Conservation (phyloP, 371 early-diverging fungal genomes). For the Nematocida sp. region DNA sequence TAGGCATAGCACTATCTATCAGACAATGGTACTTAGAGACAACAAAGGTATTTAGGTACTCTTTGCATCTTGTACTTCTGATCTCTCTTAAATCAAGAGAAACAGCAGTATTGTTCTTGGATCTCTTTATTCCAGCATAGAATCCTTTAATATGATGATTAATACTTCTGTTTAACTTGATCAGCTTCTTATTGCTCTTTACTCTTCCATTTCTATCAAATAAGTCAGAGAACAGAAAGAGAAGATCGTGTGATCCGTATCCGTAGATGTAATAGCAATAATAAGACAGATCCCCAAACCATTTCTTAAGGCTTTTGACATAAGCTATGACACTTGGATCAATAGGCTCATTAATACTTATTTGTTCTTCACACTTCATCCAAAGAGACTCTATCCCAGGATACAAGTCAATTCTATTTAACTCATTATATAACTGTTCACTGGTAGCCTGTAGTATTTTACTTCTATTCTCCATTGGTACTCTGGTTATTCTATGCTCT, state of each 20-base stretch:
- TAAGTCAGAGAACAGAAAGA: constrained; percentile 15
- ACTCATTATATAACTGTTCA: too few species aligned
- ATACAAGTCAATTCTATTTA: too few species aligned
- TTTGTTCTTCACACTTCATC: not conserved
- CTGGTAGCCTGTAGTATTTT: not conserved
- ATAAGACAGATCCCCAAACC: constrained; percentile 5
- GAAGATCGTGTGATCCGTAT: constrained; percentile 11
- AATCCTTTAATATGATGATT: not conserved
- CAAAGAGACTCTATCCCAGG: not conserved
- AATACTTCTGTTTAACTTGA: not conserved
- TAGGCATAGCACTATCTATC: too few species aligned
- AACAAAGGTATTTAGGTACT: too few species aligned
- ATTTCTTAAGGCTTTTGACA: not conserved
- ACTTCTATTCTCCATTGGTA: not conserved
- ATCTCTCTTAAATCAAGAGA: too few species aligned
- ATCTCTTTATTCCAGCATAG: too few species aligned
- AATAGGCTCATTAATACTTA: not conserved
- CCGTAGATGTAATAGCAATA: not conserved
- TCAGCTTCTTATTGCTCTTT: not conserved
- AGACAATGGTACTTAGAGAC: too few species aligned
- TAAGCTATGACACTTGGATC: not conserved
- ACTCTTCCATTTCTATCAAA: not conserved
- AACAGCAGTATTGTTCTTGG: too few species aligned
- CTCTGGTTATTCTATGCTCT: not conserved
- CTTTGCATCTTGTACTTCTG: too few species aligned